A percentile compares a stretch with the other conserved stretches of the same genome.
These are phyloP conservation scores for Hanseniaspora jakobsenii DNA, from an alignment of 805 yeast genomes.

Conservation along the genomic window DNA sequence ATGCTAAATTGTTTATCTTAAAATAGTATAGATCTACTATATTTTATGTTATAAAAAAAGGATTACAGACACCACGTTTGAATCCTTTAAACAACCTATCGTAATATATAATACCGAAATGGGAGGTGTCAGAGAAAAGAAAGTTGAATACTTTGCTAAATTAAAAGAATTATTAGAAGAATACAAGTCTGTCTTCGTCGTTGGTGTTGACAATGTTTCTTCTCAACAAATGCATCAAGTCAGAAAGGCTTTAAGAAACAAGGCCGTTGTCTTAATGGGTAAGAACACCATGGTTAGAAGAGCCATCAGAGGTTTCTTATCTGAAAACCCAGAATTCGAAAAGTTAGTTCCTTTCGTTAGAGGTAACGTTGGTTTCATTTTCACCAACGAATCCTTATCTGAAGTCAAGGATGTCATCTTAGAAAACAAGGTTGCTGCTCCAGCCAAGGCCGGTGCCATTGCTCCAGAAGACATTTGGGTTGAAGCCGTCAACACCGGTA, in stretches of 20 bases:
- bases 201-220: constrained; percentile 99
- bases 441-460: constrained; percentile 99
- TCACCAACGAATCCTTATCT: constrained; percentile 94
- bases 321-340: constrained; percentile 93
- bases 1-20: no score
- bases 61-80: constrained; percentile 10
- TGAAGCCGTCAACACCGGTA: constrained; percentile 99
- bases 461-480: constrained; percentile 97
- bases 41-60: not conserved
- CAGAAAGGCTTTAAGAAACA: constrained; percentile 92
- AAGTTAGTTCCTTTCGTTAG: constrained; percentile 85
- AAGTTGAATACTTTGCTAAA: constrained; percentile 87
- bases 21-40: no score
- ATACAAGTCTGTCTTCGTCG: constrained; percentile 95
- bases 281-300: constrained; percentile 99
- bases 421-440: constrained; percentile 97
- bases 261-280: constrained; percentile 96
- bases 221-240: constrained; percentile 99
- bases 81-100: constrained; percentile 86
- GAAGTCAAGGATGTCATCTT: constrained; percentile 76
- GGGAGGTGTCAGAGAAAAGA: constrained; percentile 99
- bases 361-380: constrained; percentile 99
- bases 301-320: constrained; percentile 91
- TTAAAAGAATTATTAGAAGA: constrained; percentile 91
- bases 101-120: constrained; percentile 72